phyloP scores from a whole-genome alignment of 2,329 filamentous ascomycete species.

The Penicillium sp. region DNA sequence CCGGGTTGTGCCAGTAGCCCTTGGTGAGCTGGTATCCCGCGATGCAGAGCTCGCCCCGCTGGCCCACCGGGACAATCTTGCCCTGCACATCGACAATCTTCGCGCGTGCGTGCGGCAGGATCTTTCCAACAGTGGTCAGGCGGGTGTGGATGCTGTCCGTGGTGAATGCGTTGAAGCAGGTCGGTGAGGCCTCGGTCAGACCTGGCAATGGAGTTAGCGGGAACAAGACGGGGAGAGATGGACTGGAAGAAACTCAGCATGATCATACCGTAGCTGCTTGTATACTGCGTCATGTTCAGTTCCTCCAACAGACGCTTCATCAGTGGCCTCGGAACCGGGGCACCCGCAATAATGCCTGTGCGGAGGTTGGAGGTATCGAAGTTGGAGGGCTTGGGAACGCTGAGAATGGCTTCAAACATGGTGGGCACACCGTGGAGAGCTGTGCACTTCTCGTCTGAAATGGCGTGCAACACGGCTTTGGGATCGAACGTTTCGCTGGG shows the following conservation, averaged over 20 bases:
- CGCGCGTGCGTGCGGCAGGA: constrained; percentile 71
- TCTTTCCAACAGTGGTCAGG: constrained; percentile 69
- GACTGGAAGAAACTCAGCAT: too few relatives aligned
- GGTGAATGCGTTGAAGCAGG: constrained; percentile 76
- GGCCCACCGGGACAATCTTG: constrained; percentile 63
- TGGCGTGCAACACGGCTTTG: constrained; percentile 61
- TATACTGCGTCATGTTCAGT: constrained; percentile 73
- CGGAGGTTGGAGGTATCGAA: constrained; percentile 57
- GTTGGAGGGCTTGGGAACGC: constrained; percentile 46
- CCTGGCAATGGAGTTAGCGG: constrained; percentile 33
- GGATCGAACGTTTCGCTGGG: constrained; percentile 72
- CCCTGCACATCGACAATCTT: constrained; percentile 70
- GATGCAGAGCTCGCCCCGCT: constrained; percentile 71
- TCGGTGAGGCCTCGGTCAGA: constrained; percentile 74
- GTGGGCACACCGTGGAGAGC: constrained; percentile 78
- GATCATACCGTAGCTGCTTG: constrained; percentile 56
- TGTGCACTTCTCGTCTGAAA: constrained; percentile 66
- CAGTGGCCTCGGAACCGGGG: constrained; percentile 69
- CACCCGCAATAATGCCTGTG: constrained; percentile 76
- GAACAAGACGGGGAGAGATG: too few relatives aligned
- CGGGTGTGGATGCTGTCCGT: constrained; percentile 66
- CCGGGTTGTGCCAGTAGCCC: constrained; percentile 64
- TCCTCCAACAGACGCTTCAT: constrained; percentile 70
- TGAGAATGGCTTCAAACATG: constrained; percentile 70
- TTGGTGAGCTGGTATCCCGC: constrained; percentile 69